Evolutionary conservation across 1,284 basidiomycete species (phyloP), one percentile per base, ranked within the genome.

Genomic region (Marasmius tenuissimus): DNA sequence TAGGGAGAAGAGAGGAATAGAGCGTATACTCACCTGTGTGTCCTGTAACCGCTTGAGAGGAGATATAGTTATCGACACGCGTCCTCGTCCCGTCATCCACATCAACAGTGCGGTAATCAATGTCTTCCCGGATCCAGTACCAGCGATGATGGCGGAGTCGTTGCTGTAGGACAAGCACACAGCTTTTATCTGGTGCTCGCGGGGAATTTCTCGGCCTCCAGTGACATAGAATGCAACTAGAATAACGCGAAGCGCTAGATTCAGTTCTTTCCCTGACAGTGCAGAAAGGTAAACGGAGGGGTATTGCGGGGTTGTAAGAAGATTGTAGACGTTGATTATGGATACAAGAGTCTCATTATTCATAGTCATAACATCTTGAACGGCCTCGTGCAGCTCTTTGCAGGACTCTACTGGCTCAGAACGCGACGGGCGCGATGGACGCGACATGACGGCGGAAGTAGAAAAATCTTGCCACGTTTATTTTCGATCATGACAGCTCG

Each of bases 81-180:
- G 10, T 4, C 20, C 49, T 37, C 9, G 2, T 7, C 18, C 33
- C 4, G 35, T 38, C 52, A 61, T 42, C n/a, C 53, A 48, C 5
- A 53, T 53, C 8, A 60, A 37, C 3, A 60, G 14, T 18, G 52
- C 37, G 9, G 48, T 47, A 10, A 56, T 22, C 18, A 60, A 34
- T 47, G 59, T 60, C 59, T 60, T 60, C 10, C 59, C 52, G 2
- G 42, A 48, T 9, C 59, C 59, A 20, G 59, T 60, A 1, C 59
- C 59, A 22, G 53, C 38, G 35, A 60, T n/a, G 35, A 60, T 14
- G 9, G 37, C 49, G 53, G 50, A 53, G 53, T 51, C 49, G 11
- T 60, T 37, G 4, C 38, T n/a, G 42, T 42, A 52, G 22, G 35
- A 60, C 22, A 60, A 14, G 10, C 38, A 22, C 9, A 60, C 59